These are phyloP conservation scores for Bifiguratus adelaidae DNA, from an alignment of 192 early-diverging fungal genomes.

Conservation along the genomic window DNA sequence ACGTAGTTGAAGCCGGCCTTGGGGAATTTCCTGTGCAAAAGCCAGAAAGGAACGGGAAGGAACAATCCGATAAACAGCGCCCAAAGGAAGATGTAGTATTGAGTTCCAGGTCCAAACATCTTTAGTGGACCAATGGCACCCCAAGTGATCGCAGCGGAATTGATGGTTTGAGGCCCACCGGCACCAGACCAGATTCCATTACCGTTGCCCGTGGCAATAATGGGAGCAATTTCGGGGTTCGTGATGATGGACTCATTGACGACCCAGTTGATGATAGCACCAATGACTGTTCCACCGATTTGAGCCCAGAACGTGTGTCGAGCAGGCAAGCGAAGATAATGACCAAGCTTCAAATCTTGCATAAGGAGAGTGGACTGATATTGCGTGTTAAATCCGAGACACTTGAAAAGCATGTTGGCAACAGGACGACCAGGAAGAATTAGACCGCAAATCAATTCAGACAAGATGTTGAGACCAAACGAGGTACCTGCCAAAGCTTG, in stretches of 20 bases:
- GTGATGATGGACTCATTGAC: conserved; percentile 10
- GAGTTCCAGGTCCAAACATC: conserved; percentile 34
- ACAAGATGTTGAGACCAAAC: conserved; percentile 42
- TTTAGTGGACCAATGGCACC: conserved; percentile 46
- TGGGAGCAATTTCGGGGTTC: conserved; percentile 12
- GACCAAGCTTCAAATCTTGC: conserved; percentile 38
- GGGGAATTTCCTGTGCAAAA: conserved; percentile 27
- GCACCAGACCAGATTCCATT: conserved; percentile 25
- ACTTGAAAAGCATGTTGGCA: conserved; percentile 46
- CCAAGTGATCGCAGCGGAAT: conserved; percentile 51
- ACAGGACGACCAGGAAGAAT: conserved; percentile 46
- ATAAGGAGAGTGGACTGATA: conserved; percentile 25
- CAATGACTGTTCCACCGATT: conserved; percentile 50
- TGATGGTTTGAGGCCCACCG: conserved; percentile 28
- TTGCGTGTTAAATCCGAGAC: conserved; percentile 24
- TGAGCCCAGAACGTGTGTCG: conserved; percentile 58
- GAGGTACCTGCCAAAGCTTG: conserved; percentile 36
- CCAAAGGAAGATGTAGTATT: conserved; percentile 31
- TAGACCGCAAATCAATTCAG: conserved; percentile 53
- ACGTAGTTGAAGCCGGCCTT: conserved; percentile 34
- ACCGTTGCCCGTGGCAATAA: conserved; percentile 31
- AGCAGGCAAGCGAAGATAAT: conserved; percentile 74
- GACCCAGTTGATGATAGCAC: conserved; percentile 49
- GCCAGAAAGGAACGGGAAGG: conserved; percentile 34
- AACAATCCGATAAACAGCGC: conserved; percentile 34